These are phyloP conservation scores for Pyrenula aspistea DNA, from an alignment of 495 filamentous ascomycete genomes.

Conservation along the genomic window DNA sequence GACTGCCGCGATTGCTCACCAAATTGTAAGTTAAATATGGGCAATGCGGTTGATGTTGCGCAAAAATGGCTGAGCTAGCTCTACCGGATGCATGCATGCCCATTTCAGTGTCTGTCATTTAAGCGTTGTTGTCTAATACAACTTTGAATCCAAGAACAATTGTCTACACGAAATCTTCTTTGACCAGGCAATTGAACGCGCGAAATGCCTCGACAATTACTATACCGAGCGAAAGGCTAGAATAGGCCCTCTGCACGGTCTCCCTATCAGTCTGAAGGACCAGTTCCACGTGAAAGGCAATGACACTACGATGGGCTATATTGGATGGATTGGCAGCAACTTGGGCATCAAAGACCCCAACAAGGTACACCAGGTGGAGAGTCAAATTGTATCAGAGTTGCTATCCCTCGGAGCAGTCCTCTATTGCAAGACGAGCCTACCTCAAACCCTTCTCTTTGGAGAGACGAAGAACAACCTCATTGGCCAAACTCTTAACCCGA, in stretches of 20 bases:
- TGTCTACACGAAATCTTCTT: conserved; percentile 26
- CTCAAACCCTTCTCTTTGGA: conserved; percentile 42
- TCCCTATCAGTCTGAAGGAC: conserved; percentile 17
- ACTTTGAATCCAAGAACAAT: conserved; percentile 13
- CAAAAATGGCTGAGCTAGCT: not conserved
- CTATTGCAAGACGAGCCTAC: conserved; percentile 42
- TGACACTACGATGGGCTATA: conserved; percentile 11
- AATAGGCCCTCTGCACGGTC: conserved; percentile 15
- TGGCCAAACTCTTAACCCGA: conserved; percentile 41
- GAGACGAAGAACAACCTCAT: conserved; percentile 45
- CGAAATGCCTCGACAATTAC: conserved; percentile 17
- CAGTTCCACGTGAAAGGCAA: conserved; percentile 14
- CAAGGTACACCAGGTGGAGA: conserved; percentile 7
- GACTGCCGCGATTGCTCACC: conserved; percentile 30
- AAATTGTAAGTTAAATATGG: conserved; percentile 23
- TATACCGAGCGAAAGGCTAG: conserved; percentile 8
- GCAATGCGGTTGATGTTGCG: too few species aligned
- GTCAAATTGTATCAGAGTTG: conserved; percentile 10
- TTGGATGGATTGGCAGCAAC: not conserved
- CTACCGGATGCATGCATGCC: not conserved
- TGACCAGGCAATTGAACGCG: conserved; percentile 16
- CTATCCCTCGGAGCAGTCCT: conserved; percentile 13
- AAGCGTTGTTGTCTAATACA: too few species aligned
- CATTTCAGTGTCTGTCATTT: too few species aligned
- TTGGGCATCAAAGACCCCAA: conserved; percentile 2